A percentile compares a stretch with the other conserved stretches of the same genome.
Evolutionary conservation across 495 filamentous ascomycete genomes (phyloP).

Genomic region (Aspergillus funiculosus): DNA sequence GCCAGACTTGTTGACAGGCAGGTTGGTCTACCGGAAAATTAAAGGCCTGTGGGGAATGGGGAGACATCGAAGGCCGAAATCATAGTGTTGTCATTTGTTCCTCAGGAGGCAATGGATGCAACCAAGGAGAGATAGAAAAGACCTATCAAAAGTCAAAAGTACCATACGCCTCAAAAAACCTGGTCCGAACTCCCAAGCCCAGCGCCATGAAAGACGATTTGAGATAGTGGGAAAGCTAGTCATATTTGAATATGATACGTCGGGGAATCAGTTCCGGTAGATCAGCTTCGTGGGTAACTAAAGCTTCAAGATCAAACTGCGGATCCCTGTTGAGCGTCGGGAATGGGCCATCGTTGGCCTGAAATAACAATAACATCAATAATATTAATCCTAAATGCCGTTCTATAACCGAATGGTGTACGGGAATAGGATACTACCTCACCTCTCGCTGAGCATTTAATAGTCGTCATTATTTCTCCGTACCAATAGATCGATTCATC

Average conservation of each 20-base stretch:
- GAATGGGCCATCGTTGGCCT: background rate
- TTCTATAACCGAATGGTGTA: too few relatives aligned
- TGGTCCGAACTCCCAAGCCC: slow-evolving; percentile 4
- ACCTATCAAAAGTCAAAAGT: slow-evolving; percentile 20
- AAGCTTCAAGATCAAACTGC: slow-evolving; percentile 18
- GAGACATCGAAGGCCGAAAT: background rate
- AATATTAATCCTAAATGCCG: too few relatives aligned
- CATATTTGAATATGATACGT: slow-evolving; percentile 12
- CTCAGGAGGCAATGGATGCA: background rate
- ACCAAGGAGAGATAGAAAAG: slow-evolving; percentile 7
- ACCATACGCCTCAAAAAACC: slow-evolving; percentile 12
- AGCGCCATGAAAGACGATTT: slow-evolving; percentile 10
- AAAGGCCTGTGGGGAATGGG: slow-evolving; percentile 12
- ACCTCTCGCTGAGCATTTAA: too few relatives aligned
- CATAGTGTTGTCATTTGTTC: too few relatives aligned
- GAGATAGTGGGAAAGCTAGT: slow-evolving; percentile 11
- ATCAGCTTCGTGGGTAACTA: slow-evolving; percentile 19
- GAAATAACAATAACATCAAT: background rate
- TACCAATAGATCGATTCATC: too few relatives aligned
- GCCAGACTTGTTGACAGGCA: too few relatives aligned
- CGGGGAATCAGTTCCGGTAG: slow-evolving; percentile 22
- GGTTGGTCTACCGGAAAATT: slow-evolving; percentile 8
- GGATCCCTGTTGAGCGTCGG: background rate
- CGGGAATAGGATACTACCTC: background rate
- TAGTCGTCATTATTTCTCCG: too few relatives aligned